Evolutionary conservation across 805 yeast species (phyloP).

Genomic region (Pichia nakasei): DNA sequence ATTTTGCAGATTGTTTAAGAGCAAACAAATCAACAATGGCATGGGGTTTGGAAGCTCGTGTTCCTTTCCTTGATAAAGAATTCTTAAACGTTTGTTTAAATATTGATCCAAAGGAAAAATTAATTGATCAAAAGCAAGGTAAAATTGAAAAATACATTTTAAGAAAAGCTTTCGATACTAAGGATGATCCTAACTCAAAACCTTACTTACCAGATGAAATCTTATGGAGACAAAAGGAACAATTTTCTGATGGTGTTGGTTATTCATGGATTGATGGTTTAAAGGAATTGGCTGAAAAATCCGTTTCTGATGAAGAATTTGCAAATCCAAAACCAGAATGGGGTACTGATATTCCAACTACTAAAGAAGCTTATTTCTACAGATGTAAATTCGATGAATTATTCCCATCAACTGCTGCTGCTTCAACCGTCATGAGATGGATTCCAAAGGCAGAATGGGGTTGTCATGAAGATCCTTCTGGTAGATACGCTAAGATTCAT

Average conservation of each 20-base stretch:
- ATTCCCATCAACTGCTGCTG: slow-evolving; percentile 88
- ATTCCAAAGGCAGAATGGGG: slow-evolving; percentile 99
- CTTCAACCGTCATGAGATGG: slow-evolving; percentile 98
- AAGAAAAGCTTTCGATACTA: slow-evolving; percentile 95
- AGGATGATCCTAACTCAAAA: slow-evolving; percentile 63
- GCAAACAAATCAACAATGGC: slow-evolving; percentile 99
- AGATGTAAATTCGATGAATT: slow-evolving; percentile 91
- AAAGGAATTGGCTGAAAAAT: slow-evolving; percentile 87
- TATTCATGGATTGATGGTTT: slow-evolving; percentile 98
- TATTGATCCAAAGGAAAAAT: slow-evolving; percentile 88
- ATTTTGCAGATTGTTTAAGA: slow-evolving; percentile 93
- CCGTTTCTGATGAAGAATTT: slow-evolving; percentile 82
- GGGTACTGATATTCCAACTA: slow-evolving; percentile 92
- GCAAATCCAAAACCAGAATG: slow-evolving; percentile 89
- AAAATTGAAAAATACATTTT: slow-evolving; percentile 90
- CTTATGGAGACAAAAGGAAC: slow-evolving; percentile 99
- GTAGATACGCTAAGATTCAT: slow-evolving; percentile 91
- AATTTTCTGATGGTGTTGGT: slow-evolving; percentile 98
- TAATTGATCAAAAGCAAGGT: slow-evolving; percentile 64
- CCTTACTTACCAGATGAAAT: slow-evolving; percentile 96
- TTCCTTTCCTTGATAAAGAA: slow-evolving; percentile 93
- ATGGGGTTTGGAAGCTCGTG: slow-evolving; percentile 99
- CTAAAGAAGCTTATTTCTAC: slow-evolving; percentile 99
- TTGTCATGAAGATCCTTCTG: slow-evolving; percentile 97
- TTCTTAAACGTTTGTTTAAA: slow-evolving; percentile 90